Evolutionary conservation across 495 filamentous ascomycete genomes (phyloP).

Genomic region (Lophium mytilinum): DNA sequence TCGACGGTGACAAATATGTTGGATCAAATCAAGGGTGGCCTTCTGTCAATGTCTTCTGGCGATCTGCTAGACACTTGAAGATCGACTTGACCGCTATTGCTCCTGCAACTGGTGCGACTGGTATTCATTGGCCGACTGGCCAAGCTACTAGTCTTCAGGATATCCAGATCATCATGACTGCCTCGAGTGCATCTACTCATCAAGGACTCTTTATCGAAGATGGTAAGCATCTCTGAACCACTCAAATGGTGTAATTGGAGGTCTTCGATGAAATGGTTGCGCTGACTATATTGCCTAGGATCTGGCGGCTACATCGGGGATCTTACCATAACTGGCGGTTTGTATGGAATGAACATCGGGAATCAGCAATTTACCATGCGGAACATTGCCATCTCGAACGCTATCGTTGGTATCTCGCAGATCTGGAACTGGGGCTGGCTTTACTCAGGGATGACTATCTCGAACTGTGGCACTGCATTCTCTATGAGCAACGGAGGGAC

Average conservation of each 20-base stretch:
- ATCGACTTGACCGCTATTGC: slow-evolving; percentile 34
- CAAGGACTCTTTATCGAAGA: slow-evolving; percentile 40
- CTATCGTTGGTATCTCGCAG: slow-evolving; percentile 63
- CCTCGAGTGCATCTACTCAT: slow-evolving; percentile 17
- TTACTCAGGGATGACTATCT: slow-evolving; percentile 76
- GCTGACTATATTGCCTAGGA: slow-evolving; percentile 2
- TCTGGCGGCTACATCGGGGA: slow-evolving; percentile 83
- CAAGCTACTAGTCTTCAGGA: slow-evolving; percentile 40
- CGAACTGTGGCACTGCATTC: slow-evolving; percentile 84
- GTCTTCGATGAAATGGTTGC: neutral
- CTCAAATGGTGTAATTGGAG: neutral
- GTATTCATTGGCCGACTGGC: slow-evolving; percentile 40
- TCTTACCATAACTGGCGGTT: slow-evolving; percentile 79
- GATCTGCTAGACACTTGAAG: slow-evolving; percentile 39
- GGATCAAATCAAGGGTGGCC: slow-evolving; percentile 29
- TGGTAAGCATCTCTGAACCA: slow-evolving; percentile 23
- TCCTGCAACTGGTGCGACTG: neutral
- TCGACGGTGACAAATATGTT: slow-evolving; percentile 36
- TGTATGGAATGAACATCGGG: slow-evolving; percentile 75
- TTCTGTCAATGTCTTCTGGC: slow-evolving; percentile 35
- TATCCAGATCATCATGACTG: slow-evolving; percentile 34
- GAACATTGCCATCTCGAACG: slow-evolving; percentile 83
- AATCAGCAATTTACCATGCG: slow-evolving; percentile 94
- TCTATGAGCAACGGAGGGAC: slow-evolving; percentile 40
- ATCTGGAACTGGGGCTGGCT: slow-evolving; percentile 83